Evolutionary conservation across 441 rosid species (phyloP), one percentile per base, ranked within the genome.

Genomic region (Gossypium trilobum): DNA sequence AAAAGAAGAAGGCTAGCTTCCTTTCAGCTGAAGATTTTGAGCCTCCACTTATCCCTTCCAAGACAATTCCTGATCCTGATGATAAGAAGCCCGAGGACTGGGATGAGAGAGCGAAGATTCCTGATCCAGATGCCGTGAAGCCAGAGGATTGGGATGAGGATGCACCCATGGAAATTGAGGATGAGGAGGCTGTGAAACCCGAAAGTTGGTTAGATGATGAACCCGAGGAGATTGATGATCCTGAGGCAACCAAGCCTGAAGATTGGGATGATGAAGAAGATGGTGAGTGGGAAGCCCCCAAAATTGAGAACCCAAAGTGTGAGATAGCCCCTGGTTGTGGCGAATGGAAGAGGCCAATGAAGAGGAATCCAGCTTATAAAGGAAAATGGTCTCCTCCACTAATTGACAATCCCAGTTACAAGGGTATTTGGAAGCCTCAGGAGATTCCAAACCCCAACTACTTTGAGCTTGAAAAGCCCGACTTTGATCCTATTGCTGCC

Each of bases 261-360:
- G 99, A 94, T 78, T 92, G 99, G 99, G 96, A 92, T 79, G 99
- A 94, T 0, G 99, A 94, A 79, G 99, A 94, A 79, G 99, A 94
- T 81, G 99, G 99, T 76, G 90, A 87, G 78, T 94, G 93, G 93
- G 99, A 94, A 72, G 91, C 95, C 9, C 97, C 97, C 1, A 92
- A 90, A 85, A 77, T 88, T 69, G 95, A 87, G 64, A 94, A 94
- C 82, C 93, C 97, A 33, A 88, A 88, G 68, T 94, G 99, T 81
- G 91, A 84, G 72, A 14, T 79, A 56, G 90, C 85, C 63, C 97
- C 99, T 1, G 97, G 97, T 52, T 94, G 99, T 70, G 99, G 99
- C 31, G 92, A 89, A 77, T 94, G 99, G 97, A 89, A 88, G 87
- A 92, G 79, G 82, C 97, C 99, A 27, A 84, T 80, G 88, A 92